Percentiles rank a stretch among this genome's conserved stretches.
These are phyloP conservation scores for Candida sanyaensis DNA, from an alignment of 1,139 yeast genomes.

Conservation along the genomic window DNA sequence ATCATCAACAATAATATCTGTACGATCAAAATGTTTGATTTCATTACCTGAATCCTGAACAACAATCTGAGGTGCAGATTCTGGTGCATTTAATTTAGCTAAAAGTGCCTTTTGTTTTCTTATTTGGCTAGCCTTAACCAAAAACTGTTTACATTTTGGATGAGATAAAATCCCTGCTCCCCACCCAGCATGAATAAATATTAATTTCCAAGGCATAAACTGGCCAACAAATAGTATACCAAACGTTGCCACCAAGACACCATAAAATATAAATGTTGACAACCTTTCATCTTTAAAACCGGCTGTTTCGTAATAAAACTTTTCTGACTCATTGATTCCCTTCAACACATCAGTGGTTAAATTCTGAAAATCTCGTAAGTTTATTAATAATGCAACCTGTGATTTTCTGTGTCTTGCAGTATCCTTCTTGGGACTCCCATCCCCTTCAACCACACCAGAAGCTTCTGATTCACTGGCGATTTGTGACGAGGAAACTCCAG, in stretches of 20 bases:
- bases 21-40: constrained; percentile 33
- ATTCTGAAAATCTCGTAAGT: constrained; percentile 65
- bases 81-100: constrained; percentile 6
- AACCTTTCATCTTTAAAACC: constrained; percentile 71
- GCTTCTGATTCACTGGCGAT: constrained; percentile 7
- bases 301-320: constrained; percentile 61
- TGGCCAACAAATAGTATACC: constrained; percentile 55
- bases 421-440: constrained; percentile 17
- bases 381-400: constrained; percentile 49
- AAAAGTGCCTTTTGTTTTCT: constrained; percentile 8
- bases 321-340: constrained; percentile 54
- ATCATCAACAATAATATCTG: constrained; percentile 67
- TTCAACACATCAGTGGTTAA: constrained; percentile 58
- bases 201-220: constrained; percentile 65
- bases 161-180: constrained; percentile 47
- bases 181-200: constrained; percentile 65
- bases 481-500: constrained; percentile 9
- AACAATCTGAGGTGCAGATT: constrained; percentile 9
- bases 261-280: constrained; percentile 57
- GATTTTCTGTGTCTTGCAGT: constrained; percentile 28
- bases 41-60: constrained; percentile 6
- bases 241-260: constrained; percentile 34
- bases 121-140: constrained; percentile 19
- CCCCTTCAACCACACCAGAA: constrained; percentile 1
- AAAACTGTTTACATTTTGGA: constrained; percentile 50